A percentile compares a stretch with the other conserved stretches of the same genome.
phyloP scores from a whole-genome alignment of 2,329 filamentous ascomycete species.

The Aspergillus puulaauensis region DNA sequence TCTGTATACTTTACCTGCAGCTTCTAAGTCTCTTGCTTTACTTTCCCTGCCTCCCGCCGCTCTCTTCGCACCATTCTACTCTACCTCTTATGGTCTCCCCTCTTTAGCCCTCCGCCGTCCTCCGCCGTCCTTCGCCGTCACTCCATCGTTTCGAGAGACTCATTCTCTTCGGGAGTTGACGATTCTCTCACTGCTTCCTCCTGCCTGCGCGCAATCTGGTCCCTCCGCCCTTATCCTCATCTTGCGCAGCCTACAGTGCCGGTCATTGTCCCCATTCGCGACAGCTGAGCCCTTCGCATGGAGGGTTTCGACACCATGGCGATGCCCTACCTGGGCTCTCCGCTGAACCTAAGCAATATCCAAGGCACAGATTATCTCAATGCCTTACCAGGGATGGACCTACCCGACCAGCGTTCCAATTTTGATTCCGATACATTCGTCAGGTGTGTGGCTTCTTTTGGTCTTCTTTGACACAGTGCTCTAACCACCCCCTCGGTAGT shows the following conservation, averaged over 20 bases:
- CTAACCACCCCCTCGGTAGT: slow-evolving; percentile 27
- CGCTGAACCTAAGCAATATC: slow-evolving; percentile 56
- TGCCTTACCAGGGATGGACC: slow-evolving; percentile 53
- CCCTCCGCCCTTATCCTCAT: neutral
- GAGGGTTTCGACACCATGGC: slow-evolving; percentile 61
- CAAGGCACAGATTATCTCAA: slow-evolving; percentile 49
- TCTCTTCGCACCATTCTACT: neutral
- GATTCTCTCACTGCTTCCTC: neutral
- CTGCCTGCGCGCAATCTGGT: neutral
- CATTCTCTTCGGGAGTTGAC: neutral
- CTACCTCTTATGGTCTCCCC: slow-evolving; percentile 6
- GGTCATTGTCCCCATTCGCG: neutral
- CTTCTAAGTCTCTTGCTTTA: slow-evolving; percentile 11
- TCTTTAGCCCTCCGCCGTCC: slow-evolving; percentile 4
- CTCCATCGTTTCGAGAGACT: neutral
- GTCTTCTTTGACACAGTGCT: neutral
- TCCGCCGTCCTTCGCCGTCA: neutral
- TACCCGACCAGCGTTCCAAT: slow-evolving; percentile 58
- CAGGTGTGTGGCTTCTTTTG: slow-evolving; percentile 49
- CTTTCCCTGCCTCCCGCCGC: slow-evolving; percentile 6
- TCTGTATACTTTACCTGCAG: slow-evolving; percentile 5
- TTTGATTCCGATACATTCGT: slow-evolving; percentile 62
- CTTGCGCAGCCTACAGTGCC: neutral
- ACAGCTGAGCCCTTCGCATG: slow-evolving; percentile 32
- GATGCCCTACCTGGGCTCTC: slow-evolving; percentile 63